Base-by-base conservation (phyloP, 352 stramenopile species). In the Phytopythium kandeliae region DNA sequence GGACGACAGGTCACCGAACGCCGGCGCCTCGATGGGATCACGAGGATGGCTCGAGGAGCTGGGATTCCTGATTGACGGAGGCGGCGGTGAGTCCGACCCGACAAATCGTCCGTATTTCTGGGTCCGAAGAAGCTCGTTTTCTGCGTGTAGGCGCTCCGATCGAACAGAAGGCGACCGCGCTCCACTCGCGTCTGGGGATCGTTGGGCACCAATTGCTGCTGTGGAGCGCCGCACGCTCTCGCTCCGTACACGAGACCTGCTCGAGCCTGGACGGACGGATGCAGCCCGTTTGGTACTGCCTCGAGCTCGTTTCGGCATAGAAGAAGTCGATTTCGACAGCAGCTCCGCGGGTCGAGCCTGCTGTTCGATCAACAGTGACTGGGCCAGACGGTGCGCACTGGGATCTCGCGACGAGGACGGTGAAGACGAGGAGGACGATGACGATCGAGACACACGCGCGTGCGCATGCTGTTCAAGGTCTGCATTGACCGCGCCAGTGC, bases 1-100 rank as follows among this genome's bases (percentile, higher is more conserved):
- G 0, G 78, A 89, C 16, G 78, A 89, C 12, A 89, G 65, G n/a
- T 72, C 71, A 31, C 78, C 78, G 57, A 89, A 89, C 51, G 77
- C 84, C 35, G 55, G 42, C 4, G 52, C 31, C 5, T 43, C 47
- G 5, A 16, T 41, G 13, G 28, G 17, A 25, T 49, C 24, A 10
- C 26, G 30, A 22, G n/a, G 55, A 4, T 52, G n/a, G 8, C 21
- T 22, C 5, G 37, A 41, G 24, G 28, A 19, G 30, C 4, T 10
- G 15, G 26, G 24, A 21, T 48, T 61, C 24, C 33, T 60, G 26
- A 28, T 60, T 42, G 17, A 55, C 50, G 16, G 57, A 58, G 36
- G 31, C 53, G 7, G 38, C 19, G 4, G 11, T 3, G 0, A 33
- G 42, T 25, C 40, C 10, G 54, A 41, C 44, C 41, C 37, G 2